Evolutionary conservation across 2,329 filamentous ascomycete genomes (phyloP).

Genomic region (Trichophaea hybrida): DNA sequence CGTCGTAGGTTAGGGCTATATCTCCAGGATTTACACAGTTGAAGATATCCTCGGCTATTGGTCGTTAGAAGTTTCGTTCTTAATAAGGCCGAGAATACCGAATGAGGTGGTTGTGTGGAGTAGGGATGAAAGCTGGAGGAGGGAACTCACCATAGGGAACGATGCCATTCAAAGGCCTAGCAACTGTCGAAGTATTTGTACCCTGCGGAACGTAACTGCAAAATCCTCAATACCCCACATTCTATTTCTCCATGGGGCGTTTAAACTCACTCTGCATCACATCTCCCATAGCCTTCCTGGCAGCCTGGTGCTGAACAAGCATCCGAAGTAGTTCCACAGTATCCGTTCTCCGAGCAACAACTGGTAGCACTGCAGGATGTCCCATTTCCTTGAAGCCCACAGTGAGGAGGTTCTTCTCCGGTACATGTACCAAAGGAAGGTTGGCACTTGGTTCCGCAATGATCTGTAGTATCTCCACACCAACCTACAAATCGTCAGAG

Average conservation of each 20-base stretch:
- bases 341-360: constrained; percentile 13
- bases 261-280: constrained; percentile 14
- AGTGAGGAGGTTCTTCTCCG: not conserved
- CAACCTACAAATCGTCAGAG: constrained; percentile 4
- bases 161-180: constrained; percentile 3
- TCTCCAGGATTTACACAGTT: constrained; percentile 14
- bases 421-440: constrained; percentile 12
- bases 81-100: not conserved
- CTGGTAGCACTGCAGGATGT: not conserved
- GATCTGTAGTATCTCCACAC: constrained; percentile 8
- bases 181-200: constrained; percentile 7
- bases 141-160: constrained; percentile 10
- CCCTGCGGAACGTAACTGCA: constrained; percentile 7
- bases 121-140: not conserved
- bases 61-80: no score
- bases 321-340: constrained; percentile 9
- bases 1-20: constrained; percentile 27
- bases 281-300: constrained; percentile 11
- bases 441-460: constrained; percentile 19
- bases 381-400: not conserved
- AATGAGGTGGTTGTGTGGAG: not conserved
- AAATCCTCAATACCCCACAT: not conserved
- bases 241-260: not conserved
- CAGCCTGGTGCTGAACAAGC: constrained; percentile 8
- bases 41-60: constrained; percentile 1